phyloP scores from a whole-genome alignment of 2,329 filamentous ascomycete species.

The Amylocarpus encephaloides region DNA sequence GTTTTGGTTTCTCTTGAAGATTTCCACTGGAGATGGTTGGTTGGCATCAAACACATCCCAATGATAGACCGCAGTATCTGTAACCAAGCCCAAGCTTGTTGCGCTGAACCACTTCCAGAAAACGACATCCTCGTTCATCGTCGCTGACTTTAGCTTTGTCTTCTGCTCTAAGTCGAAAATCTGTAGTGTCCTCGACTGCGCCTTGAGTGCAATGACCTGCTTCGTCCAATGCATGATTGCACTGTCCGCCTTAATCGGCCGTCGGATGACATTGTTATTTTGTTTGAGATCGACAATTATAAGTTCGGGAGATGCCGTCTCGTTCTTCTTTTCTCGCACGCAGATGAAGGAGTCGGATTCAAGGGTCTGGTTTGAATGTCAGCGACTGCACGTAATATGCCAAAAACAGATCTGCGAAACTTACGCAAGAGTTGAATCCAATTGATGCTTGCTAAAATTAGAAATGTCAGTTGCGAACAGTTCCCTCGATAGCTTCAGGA shows the following conservation, averaged over 20 bases:
- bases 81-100: constrained; percentile 80
- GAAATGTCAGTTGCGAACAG: constrained; percentile 26
- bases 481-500: constrained; percentile 21
- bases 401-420: constrained; percentile 31
- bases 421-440: constrained; percentile 82
- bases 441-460: constrained; percentile 58
- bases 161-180: constrained; percentile 94
- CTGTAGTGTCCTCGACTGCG: constrained; percentile 88
- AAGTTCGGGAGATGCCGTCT: constrained; percentile 80
- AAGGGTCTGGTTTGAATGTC: constrained; percentile 61
- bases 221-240: constrained; percentile 98
- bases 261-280: constrained; percentile 87
- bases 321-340: constrained; percentile 87
- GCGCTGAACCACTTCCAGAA: constrained; percentile 99
- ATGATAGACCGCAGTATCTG: constrained; percentile 86
- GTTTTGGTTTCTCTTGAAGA: constrained; percentile 92
- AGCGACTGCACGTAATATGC: constrained; percentile 8
- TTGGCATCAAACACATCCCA: constrained; percentile 91
- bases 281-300: constrained; percentile 98
- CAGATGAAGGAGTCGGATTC: constrained; percentile 97
- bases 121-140: constrained; percentile 93
- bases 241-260: constrained; percentile 98
- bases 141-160: constrained; percentile 92
- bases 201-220: constrained; percentile 94
- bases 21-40: constrained; percentile 74